Conservation (phyloP, 768 basidiomycete species). For the Leccinum uliginosum region DNA sequence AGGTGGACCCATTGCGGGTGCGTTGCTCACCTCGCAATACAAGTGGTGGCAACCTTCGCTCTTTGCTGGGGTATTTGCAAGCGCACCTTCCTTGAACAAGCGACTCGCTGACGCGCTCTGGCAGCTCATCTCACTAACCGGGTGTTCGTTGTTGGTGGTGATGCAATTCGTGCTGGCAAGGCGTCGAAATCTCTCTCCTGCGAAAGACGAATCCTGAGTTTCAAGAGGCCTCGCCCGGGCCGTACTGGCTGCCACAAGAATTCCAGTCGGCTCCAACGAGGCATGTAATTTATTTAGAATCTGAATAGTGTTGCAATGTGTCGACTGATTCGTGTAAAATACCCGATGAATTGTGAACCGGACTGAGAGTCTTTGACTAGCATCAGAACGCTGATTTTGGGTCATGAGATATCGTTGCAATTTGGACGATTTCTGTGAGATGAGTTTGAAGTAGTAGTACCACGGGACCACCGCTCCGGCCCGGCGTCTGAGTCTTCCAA, state of each 20-base stretch:
- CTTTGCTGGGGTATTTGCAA: slow-evolving; percentile 39
- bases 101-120: not conserved
- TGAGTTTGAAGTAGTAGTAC: too few relatives aligned
- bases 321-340: not conserved
- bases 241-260: not conserved
- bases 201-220: not conserved
- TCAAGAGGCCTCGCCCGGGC: too few relatives aligned
- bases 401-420: too few relatives aligned
- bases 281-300: not conserved
- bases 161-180: slow-evolving; percentile 4
- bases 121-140: slow-evolving; percentile 5
- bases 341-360: not conserved
- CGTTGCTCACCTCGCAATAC: slow-evolving; percentile 45
- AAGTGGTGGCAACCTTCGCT: slow-evolving; percentile 54
- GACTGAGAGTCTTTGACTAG: too few relatives aligned
- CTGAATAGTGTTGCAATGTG: not conserved
- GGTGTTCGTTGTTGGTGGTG: not conserved
- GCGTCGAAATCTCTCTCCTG: not conserved
- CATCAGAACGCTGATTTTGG: too few relatives aligned
- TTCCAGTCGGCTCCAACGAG: not conserved
- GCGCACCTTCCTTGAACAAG: not conserved
- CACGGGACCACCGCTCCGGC: too few relatives aligned
- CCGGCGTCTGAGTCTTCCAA: too few relatives aligned
- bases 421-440: too few relatives aligned
- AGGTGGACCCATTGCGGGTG: slow-evolving; percentile 58